Conservation (phyloP, 305 asterid species). For the Solanum chacoense region DNA sequence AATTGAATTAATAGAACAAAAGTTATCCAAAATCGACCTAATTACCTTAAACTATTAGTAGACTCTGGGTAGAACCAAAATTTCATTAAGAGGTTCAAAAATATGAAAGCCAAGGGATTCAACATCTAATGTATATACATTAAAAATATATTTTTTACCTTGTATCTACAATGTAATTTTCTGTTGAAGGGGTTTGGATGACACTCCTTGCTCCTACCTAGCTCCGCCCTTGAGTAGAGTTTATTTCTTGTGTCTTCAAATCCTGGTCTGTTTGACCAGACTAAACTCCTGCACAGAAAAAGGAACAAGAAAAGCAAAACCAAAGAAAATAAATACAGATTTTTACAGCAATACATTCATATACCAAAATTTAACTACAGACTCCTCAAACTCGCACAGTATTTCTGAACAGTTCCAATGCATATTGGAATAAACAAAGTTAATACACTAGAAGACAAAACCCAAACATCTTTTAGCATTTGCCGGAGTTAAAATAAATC, state of each 20-base stretch:
- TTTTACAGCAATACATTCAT: neutral
- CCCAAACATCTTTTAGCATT: neutral
- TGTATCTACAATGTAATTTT: neutral
- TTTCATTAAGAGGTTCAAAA: neutral
- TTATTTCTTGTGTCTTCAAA: neutral
- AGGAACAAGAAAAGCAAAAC: neutral
- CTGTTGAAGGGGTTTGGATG: neutral
- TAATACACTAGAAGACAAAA: neutral
- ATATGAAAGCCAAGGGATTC: neutral
- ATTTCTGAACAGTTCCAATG: neutral
- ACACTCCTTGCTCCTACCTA: neutral
- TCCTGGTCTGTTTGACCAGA: no score
- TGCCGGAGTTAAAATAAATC: neutral
- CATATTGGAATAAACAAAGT: neutral
- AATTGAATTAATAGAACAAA: neutral
- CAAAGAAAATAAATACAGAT: neutral
- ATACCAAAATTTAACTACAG: neutral
- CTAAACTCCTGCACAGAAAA: neutral
- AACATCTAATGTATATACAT: neutral
- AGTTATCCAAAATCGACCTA: neutral
- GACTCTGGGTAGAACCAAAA: neutral
- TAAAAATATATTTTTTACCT: neutral
- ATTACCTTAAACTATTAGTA: neutral
- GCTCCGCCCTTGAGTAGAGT: neutral
- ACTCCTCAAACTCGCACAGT: neutral